Base-by-base conservation (phyloP, 441 rosid genomes). In the Erodium moschatum region DNA sequence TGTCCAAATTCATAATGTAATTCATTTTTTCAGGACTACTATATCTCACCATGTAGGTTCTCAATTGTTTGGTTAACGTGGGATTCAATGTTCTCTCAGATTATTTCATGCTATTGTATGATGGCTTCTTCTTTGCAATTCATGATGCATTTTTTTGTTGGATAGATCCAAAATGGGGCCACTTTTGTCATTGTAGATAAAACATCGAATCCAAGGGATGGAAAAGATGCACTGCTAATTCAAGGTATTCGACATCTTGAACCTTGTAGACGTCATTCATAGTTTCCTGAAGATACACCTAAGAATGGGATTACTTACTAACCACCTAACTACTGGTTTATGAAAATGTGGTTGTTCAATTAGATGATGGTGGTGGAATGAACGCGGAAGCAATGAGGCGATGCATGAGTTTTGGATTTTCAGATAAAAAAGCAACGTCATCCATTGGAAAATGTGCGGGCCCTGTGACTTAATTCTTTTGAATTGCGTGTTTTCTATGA, bases 331-430 rank as follows among this genome's bases (percentile, higher is more conserved):
- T 62, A 19, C 21, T 48, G 54, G 63, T 42, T 66, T 73, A 72
- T 65, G 29, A 13, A 71, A 65, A 73, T 16, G 67, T 81, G 72
- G 50, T 46, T 52, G 63, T 74, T 33, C 44, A 67, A 58, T 70
- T 78, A 93, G 98, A 93, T 84, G 87, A 91, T 70, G 98, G 97
- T 74, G 96, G 90, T 75, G 98, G 98, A 79, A 91, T 93, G 98
- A 86, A 84, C 73, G 96, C 87, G 68, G 92, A 88, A 72, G 87
- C 89, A 70, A 83, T 93, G 80, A 83, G 96, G 64, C 82, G 74
- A 21, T 91, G 98, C 73, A 87, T 93, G 93, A 92, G 97, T 76
- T 93, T 93, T 84, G 97, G 97, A 69, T 93, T 88, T 84, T 93
- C 97, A 50, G 91, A 89, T 81, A 91, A 91, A 72, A 86, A 85